Base-by-base conservation (phyloP, 257 asterid species). In the Lantana camara region DNA sequence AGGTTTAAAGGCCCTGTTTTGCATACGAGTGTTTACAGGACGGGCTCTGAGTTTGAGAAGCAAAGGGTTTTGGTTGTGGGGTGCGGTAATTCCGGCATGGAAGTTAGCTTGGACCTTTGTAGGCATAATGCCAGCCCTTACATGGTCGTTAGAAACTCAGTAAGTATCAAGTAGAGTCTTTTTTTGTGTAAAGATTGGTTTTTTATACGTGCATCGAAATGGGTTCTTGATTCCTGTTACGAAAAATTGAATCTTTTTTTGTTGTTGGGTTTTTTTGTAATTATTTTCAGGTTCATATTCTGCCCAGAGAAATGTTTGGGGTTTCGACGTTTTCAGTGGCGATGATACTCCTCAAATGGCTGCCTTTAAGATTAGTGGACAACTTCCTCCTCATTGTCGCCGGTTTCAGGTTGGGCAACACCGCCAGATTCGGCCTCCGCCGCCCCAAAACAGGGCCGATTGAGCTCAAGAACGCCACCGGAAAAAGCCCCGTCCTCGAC, bases 31-130 rank as follows among this genome's bases (percentile, higher is more conserved):
- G 70, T 14, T 2, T 92, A 92, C 62, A 79, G 72, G 3, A 75
- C 89, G 19, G 98, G 96, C 41, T 75, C 78, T 1, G 89, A 73
- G 58, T 92, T 81, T 34, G 4, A 10, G 1, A 74, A 76, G 0
- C 81, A 77, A 10, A 82, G 62, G 46, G 96, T 91, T 37, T 42
- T 91, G 16, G 96, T 91, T 0, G 73, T 91, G 9, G 98, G 98
- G 0, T 91, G 97, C 54, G 98, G 98, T 0, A 92, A 92, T 73
- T 92, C 98, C 4, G 98, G 98, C 1, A 92, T 92, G 98, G 98
- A 92, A 75, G 97, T 92, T 41, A 77, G 96, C 62, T 76, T 92
- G 6, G 98, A 92, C 72, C 87, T 92, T 30, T 87, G 93, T 11
- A 69, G 85, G 23, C 67, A 82, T 32, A 69, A 83, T 59, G 97